Evolutionary conservation across 1,284 basidiomycete species (phyloP), one percentile per base, ranked within the genome.

Genomic region (Malassezia sp.): DNA sequence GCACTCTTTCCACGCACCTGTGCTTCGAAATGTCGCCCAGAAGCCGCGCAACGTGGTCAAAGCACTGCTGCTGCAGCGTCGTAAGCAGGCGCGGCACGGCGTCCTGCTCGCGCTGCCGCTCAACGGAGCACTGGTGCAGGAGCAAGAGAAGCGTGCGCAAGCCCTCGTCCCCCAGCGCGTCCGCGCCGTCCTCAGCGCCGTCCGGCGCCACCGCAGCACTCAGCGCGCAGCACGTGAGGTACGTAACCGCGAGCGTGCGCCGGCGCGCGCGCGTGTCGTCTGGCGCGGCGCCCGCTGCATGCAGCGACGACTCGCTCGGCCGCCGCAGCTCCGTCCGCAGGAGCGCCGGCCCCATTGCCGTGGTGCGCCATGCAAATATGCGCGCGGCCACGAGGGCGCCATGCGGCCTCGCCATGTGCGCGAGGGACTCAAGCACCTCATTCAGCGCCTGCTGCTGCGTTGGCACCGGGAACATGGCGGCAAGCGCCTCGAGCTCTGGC

Each of bases 341-440:
- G 40, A 27, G 50, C 38, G 26, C 50, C 45, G 36, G 52, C 42
- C 58, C 57, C 21, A 57, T 24, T 6, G 54, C 47, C 38, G 53
- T 48, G 14, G 42, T 76, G 49, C 85, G 78, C 90, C 90, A 96
- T 17, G 83, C 80, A 75, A 83, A 82, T 42, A 93, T 78, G 5
- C 85, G 82, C 53, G 89, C 85, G 26, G 91, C 76, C 5, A 95
- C 86, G 29, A 81, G 78, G 57, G 86, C 84, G 2, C 85, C 77
- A 49, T 86, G 81, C 44, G 84, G 85, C 50, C 82, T 80, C 2
- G 85, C 85, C 45, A 91, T 82, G 63, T 85, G 84, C 8, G 84
- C 85, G 3, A 96, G 76, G 2, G 87, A 86, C 5, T 78, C 75
- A 24, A 93, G 76, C 4, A 83, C 77, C 23, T 82, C 79, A 63